Percentiles rank a stretch among this genome's conserved stretches.
These are phyloP conservation scores for Neonectria punicea DNA, from an alignment of 2,329 filamentous ascomycete species.

Conservation along the genomic window DNA sequence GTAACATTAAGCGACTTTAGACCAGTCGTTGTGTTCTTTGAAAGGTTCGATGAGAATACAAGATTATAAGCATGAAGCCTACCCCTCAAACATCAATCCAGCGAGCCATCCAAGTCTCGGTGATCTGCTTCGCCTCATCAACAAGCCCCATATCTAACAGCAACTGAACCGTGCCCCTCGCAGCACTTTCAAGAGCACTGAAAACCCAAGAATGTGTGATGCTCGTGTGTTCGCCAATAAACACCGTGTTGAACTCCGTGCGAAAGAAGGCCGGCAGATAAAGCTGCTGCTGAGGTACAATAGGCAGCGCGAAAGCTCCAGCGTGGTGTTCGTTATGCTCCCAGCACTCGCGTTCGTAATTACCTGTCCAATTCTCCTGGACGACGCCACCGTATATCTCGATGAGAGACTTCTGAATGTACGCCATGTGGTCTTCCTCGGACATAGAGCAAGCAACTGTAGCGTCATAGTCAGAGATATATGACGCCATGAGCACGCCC, in stretches of 20 bases:
- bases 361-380: conserved; percentile 65
- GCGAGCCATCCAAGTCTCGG: conserved; percentile 69
- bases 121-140: conserved; percentile 68
- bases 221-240: conserved; percentile 50
- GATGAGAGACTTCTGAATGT: conserved; percentile 25
- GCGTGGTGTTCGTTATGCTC: conserved; percentile 65
- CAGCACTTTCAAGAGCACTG: conserved; percentile 63
- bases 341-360: conserved; percentile 68
- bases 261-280: conserved; percentile 70
- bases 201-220: conserved; percentile 68
- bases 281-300: conserved; percentile 65
- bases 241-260: conserved; percentile 60
- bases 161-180: conserved; percentile 65
- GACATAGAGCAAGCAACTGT: conserved; percentile 30
- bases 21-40: background rate
- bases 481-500: conserved; percentile 30
- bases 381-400: conserved; percentile 51
- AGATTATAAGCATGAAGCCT: background rate
- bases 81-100: conserved; percentile 54
- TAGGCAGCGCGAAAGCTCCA: conserved; percentile 64
- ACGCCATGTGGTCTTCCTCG: conserved; percentile 35
- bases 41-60: background rate
- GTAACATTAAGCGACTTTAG: no score
- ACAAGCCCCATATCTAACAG: conserved; percentile 66
- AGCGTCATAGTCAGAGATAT: conserved; percentile 33